Percentiles rank a stretch among this genome's conserved stretches.
These are phyloP conservation scores for Nakaseomyces glabratus DNA, from an alignment of 1,139 yeast species.

Conservation along the genomic window DNA sequence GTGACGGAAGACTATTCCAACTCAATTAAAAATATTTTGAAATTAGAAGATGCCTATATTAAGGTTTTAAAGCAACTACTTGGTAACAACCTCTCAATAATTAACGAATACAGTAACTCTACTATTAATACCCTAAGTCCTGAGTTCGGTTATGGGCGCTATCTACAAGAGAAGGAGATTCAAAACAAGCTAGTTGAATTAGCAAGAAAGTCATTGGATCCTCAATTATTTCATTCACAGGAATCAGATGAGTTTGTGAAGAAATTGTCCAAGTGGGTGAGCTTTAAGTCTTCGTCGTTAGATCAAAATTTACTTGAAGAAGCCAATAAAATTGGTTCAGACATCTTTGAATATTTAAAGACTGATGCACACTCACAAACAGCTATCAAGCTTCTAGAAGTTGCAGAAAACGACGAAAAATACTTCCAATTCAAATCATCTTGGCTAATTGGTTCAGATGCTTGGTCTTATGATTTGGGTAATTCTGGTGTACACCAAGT, in stretches of 20 bases:
- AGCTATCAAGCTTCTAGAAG: conserved; percentile 34
- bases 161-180: conserved; percentile 48
- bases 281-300: conserved; percentile 31
- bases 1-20: conserved; percentile 12
- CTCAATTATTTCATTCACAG: conserved; percentile 37
- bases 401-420: conserved; percentile 39
- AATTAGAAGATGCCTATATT: conserved; percentile 69
- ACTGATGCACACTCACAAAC: conserved; percentile 31
- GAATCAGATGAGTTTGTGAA: conserved; percentile 45
- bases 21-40: conserved; percentile 36
- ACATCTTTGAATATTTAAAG: conserved; percentile 37
- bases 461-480: conserved; percentile 93
- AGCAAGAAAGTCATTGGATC: conserved; percentile 45
- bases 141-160: conserved; percentile 81
- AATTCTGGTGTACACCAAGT: conserved; percentile 86
- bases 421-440: conserved; percentile 44
- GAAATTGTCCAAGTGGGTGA: conserved; percentile 62
- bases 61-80: conserved; percentile 67
- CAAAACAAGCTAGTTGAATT: conserved; percentile 39
- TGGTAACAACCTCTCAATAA: conserved; percentile 43
- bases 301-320: conserved; percentile 31
- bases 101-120: conserved; percentile 47
- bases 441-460: conserved; percentile 91
- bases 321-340: conserved; percentile 26
- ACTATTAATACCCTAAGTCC: conserved; percentile 41